Base-by-base conservation (phyloP, 2,329 filamentous ascomycete species). In the Apiospora marii region DNA sequence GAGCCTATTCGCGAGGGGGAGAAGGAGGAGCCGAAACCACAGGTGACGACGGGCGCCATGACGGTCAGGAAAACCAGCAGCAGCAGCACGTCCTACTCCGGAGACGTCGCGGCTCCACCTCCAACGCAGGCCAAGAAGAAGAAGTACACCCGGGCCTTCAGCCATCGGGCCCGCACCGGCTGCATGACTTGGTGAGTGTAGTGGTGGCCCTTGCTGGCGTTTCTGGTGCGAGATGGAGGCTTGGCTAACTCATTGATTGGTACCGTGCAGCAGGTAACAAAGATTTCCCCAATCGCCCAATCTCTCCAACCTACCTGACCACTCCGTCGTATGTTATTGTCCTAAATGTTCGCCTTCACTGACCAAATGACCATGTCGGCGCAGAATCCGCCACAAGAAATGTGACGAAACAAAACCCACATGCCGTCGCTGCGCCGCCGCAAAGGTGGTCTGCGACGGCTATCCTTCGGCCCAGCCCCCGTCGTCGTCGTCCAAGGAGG, bases 241-340 rank as follows among this genome's bases (percentile, higher is more conserved):
- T 24, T 19, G 30, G 22, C 58, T 64, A 64, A 64, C 58, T 37
- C n/a, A 34, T 41, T 37, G 37, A 37, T 41, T 41, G 34, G 58
- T 64, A 64, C 58, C 58, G 58, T 41, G 24, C 58, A 64, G 58
- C 58, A 64, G 58, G 58, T 64, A 64, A 61, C 53, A 61, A 64
- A 1, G 3, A 22, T 41, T 3, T 12, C 34, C 10, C 46, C 22
- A 22, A 48, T 12, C 30, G 13, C 19, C 19, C 30, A 24, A 14
- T 3, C 58, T 41, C 34, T 37, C 58, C 8, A 10, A 37, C 37
- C 34, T 4, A 3, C 34, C 37, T 37, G 37, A 41, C 37, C 37
- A 37, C 37, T 16, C 13, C 44, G 6, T 5, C 58, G 58, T 41
- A 64, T 41, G 58, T n/a, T 41, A 3, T 7, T 19, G 4, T 10